These are phyloP conservation scores for Sabuloglossum arenarium DNA, from an alignment of 495 filamentous ascomycete species.

Conservation along the genomic window DNA sequence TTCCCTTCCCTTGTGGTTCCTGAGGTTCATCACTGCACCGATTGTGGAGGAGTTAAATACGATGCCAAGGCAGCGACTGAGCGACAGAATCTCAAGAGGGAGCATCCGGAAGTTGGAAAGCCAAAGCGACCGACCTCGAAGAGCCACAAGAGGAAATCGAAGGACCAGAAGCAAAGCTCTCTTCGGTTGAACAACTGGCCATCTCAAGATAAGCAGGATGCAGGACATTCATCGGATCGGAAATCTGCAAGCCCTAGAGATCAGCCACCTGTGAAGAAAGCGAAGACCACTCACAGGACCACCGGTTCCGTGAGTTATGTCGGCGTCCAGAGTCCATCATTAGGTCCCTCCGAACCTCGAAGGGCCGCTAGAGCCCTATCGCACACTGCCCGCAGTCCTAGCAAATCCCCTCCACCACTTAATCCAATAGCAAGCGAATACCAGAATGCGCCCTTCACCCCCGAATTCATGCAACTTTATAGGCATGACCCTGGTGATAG, in stretches of 20 bases:
- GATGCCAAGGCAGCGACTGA: constrained; percentile 50
- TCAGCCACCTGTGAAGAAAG: constrained; percentile 41
- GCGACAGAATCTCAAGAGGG: constrained; percentile 32
- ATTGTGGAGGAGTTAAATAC: constrained; percentile 57
- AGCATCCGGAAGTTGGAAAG: constrained; percentile 36
- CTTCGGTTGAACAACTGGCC: constrained; percentile 20
- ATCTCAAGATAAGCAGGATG: constrained; percentile 10
- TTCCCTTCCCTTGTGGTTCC: constrained; percentile 51
- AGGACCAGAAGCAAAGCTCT: constrained; percentile 32
- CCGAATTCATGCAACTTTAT: constrained; percentile 49
- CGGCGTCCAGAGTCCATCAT: constrained; percentile 25
- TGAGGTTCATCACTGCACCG: constrained; percentile 65
- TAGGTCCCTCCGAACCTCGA: constrained; percentile 23
- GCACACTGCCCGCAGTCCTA: constrained; percentile 28
- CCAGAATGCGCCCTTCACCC: constrained; percentile 42
- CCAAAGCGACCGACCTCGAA: constrained; percentile 21
- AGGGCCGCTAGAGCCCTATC: constrained; percentile 28
- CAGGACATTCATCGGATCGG: constrained; percentile 12
- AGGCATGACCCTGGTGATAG: constrained; percentile 35
- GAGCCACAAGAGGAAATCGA: constrained; percentile 36
- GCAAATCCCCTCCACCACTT: constrained; percentile 20
- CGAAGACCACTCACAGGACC: constrained; percentile 54
- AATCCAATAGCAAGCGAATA: constrained; percentile 28
- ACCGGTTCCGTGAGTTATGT: constrained; percentile 45
- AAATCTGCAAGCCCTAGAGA: constrained; percentile 34